phyloP scores from a whole-genome alignment of 805 yeast genomes.

The Cyberlindnera subsufficiens region DNA sequence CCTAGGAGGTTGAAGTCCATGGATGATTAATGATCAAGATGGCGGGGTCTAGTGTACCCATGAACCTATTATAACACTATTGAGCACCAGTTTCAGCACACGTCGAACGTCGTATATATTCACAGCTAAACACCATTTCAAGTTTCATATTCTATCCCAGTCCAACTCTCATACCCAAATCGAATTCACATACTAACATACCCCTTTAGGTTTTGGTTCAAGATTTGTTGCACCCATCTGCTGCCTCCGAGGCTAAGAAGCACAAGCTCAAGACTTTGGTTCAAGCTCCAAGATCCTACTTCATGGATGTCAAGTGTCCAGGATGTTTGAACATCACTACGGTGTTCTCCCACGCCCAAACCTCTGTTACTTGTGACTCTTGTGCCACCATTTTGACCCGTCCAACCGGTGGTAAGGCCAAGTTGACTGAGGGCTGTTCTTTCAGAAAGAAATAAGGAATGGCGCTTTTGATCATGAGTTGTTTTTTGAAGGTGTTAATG shows the following conservation, averaged over 20 bases:
- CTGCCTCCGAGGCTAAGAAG: conserved; percentile 93
- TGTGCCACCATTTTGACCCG: conserved; percentile 98
- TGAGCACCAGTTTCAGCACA: too few relatives aligned
- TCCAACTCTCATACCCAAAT: too few relatives aligned
- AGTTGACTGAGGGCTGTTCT: conserved; percentile 98
- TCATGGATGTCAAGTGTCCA: conserved; percentile 99
- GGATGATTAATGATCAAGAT: too few relatives aligned
- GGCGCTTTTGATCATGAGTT: too few relatives aligned
- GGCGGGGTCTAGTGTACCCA: too few relatives aligned
- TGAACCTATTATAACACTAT: too few relatives aligned
- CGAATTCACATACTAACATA: too few relatives aligned
- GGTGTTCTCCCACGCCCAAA: conserved; percentile 99
- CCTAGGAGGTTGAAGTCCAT: too few relatives aligned
- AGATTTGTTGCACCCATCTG: conserved; percentile 97
- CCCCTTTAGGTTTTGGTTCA: conserved; percentile 83
- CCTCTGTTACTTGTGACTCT: conserved; percentile 98
- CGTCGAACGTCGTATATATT: too few relatives aligned
- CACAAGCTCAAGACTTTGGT: conserved; percentile 98
- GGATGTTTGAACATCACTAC: conserved; percentile 99
- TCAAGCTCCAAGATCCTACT: conserved; percentile 96
- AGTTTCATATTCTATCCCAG: too few relatives aligned
- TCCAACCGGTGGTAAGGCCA: conserved; percentile 99
- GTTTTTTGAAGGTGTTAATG: background rate
- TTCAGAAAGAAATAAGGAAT: conserved; percentile 91
- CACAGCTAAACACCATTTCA: too few relatives aligned